phyloP scores from a whole-genome alignment of 2,329 filamentous ascomycete species.

The Microsporum canis region DNA sequence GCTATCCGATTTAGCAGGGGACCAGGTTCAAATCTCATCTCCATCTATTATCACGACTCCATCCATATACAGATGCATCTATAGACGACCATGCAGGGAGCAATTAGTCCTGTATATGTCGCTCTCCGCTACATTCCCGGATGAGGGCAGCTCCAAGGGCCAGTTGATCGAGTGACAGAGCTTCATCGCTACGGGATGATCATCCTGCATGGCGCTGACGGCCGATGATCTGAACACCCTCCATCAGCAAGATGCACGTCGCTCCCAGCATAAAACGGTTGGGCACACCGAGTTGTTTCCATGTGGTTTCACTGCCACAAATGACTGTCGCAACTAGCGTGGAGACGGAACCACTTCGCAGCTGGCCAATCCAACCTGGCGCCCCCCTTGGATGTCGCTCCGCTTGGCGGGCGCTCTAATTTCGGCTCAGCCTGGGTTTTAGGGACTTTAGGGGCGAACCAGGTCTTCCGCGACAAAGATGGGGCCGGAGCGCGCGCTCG shows the following conservation, averaged over 20 bases:
- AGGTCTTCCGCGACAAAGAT: slow-evolving; percentile 2
- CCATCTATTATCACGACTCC: background rate
- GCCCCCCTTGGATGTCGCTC: background rate
- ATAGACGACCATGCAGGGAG: background rate
- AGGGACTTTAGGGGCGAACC: slow-evolving; percentile 1
- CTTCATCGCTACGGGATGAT: background rate
- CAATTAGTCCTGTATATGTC: background rate
- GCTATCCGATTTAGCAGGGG: slow-evolving; percentile 1
- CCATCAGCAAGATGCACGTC: background rate
- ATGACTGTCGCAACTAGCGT: background rate
- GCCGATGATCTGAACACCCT: slow-evolving; percentile 4
- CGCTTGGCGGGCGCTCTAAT: slow-evolving; percentile 1
- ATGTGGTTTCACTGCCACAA: slow-evolving; percentile 4
- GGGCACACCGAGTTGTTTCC: slow-evolving; percentile 3
- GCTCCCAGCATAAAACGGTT: background rate
- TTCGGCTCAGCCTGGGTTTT: slow-evolving; percentile 3
- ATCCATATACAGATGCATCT: background rate
- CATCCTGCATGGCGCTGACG: slow-evolving; percentile 3
- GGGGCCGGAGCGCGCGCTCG: background rate
- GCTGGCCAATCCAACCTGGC: background rate
- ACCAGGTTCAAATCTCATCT: background rate
- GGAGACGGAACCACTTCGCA: slow-evolving; percentile 1
- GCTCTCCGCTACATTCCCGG: background rate
- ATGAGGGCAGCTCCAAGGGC: background rate
- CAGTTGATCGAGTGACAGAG: background rate